Percentiles rank a stretch among this genome's conserved stretches.
Conservation (phyloP, 2,329 filamentous ascomycete species). For the Xylaria sp. region DNA sequence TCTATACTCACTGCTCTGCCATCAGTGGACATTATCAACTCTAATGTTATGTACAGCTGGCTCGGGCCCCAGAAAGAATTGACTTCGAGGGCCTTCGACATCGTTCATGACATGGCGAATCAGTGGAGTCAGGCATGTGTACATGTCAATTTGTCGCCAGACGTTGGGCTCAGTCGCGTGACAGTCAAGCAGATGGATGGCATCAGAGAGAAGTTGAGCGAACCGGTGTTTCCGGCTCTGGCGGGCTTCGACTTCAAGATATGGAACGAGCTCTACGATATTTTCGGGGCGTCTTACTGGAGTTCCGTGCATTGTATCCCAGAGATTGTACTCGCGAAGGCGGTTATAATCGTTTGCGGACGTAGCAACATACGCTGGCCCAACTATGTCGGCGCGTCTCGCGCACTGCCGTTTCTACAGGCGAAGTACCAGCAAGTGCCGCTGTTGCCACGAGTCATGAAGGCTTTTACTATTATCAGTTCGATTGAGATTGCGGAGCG, state of each 20-base stretch:
- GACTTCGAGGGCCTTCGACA: slow-evolving; percentile 37
- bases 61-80: slow-evolving; percentile 35
- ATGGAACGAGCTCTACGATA: slow-evolving; percentile 33
- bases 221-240: slow-evolving; percentile 33
- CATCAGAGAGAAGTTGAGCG: slow-evolving; percentile 13
- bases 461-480: slow-evolving; percentile 32
- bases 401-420: slow-evolving; percentile 37
- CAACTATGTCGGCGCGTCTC: slow-evolving; percentile 37
- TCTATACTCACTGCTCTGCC: too few species aligned
- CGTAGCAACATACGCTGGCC: slow-evolving; percentile 41
- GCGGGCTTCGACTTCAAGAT: slow-evolving; percentile 32
- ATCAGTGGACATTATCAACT: too few species aligned
- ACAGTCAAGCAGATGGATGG: neutral
- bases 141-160: neutral
- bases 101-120: slow-evolving; percentile 22
- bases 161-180: neutral
- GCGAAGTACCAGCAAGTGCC: slow-evolving; percentile 39
- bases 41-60: slow-evolving; percentile 25
- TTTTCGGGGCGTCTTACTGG: slow-evolving; percentile 41
- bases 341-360: slow-evolving; percentile 39
- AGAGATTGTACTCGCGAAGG: slow-evolving; percentile 34
- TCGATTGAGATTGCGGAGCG: slow-evolving; percentile 40
- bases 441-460: neutral
- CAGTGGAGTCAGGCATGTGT: neutral
- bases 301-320: slow-evolving; percentile 33